phyloP scores from a whole-genome alignment of 805 yeast species.

The Cyberlindnera meyerae region DNA sequence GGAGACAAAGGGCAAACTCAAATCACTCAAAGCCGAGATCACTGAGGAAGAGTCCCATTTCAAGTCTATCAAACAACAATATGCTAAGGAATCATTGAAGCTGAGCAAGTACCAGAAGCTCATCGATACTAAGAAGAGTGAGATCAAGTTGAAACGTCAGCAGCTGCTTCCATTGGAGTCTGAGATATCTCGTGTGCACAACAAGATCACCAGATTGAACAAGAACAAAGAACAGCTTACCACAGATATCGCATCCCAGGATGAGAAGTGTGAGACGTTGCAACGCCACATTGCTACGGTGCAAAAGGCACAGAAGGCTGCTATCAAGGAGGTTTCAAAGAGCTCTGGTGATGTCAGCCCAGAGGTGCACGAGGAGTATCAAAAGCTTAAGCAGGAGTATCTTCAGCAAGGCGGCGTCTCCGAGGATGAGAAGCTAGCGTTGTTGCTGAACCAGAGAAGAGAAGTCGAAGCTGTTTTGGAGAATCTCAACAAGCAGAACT shows the following conservation, averaged over 20 bases:
- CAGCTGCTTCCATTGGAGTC: constrained; percentile 60
- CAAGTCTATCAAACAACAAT: constrained; percentile 35
- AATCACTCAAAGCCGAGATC: constrained; percentile 31
- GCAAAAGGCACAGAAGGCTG: constrained; percentile 34
- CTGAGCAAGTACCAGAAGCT: constrained; percentile 37
- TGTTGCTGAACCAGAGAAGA: constrained; percentile 39
- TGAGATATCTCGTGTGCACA: constrained; percentile 42
- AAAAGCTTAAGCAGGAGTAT: constrained; percentile 49
- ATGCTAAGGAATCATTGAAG: constrained; percentile 42
- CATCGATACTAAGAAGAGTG: constrained; percentile 32
- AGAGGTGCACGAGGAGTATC: constrained; percentile 54
- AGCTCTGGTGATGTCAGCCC: constrained; percentile 37
- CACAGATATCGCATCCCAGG: constrained; percentile 51
- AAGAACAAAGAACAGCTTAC: constrained; percentile 45
- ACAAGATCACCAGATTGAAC: constrained; percentile 42
- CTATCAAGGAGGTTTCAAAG: constrained; percentile 32
- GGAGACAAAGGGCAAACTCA: constrained; percentile 25
- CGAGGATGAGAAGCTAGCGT: constrained; percentile 45
- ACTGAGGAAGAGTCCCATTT: constrained; percentile 34
- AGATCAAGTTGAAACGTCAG: constrained; percentile 40
- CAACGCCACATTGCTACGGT: constrained; percentile 45
- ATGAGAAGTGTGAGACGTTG: constrained; percentile 35
- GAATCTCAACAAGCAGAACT: constrained; percentile 32
- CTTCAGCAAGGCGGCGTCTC: constrained; percentile 52
- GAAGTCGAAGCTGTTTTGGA: constrained; percentile 36